Evolutionary conservation across 208 protist genomes (phyloP).

Genomic region (Giardia muris): DNA sequence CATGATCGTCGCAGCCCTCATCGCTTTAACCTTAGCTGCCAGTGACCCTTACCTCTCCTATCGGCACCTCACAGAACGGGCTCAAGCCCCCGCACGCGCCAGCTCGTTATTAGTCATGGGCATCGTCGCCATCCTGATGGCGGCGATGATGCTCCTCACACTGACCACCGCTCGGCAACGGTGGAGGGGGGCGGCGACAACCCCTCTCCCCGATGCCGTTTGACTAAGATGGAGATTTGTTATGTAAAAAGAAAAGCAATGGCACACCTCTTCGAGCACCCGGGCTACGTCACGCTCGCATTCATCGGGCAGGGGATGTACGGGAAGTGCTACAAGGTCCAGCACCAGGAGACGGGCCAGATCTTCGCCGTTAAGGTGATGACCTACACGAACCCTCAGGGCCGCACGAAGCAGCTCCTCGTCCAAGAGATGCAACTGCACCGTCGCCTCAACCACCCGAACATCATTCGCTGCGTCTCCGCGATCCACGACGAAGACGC

Average conservation of each 20-base stretch:
- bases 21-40: too few species aligned
- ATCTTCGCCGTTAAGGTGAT: constrained; percentile 39
- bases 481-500: constrained; percentile 9
- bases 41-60: too few species aligned
- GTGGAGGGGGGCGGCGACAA: too few species aligned
- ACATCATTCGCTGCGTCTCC: constrained; percentile 32
- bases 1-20: too few species aligned
- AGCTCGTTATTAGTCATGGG: too few species aligned
- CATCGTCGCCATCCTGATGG: too few species aligned
- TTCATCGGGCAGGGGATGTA: constrained; percentile 14
- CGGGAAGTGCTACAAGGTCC: constrained; percentile 18
- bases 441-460: neutral
- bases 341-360: neutral
- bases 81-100: too few species aligned
- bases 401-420: constrained; percentile 61
- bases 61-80: too few species aligned
- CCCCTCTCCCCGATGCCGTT: too few species aligned
- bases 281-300: neutral
- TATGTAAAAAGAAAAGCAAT: neutral
- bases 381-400: constrained; percentile 59
- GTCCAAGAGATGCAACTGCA: constrained; percentile 56
- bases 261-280: neutral
- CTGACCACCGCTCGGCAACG: too few species aligned
- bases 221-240: too few species aligned
- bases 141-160: too few species aligned